Base-by-base conservation (phyloP, 179 eudicot species). In the Silene noctiflora region DNA sequence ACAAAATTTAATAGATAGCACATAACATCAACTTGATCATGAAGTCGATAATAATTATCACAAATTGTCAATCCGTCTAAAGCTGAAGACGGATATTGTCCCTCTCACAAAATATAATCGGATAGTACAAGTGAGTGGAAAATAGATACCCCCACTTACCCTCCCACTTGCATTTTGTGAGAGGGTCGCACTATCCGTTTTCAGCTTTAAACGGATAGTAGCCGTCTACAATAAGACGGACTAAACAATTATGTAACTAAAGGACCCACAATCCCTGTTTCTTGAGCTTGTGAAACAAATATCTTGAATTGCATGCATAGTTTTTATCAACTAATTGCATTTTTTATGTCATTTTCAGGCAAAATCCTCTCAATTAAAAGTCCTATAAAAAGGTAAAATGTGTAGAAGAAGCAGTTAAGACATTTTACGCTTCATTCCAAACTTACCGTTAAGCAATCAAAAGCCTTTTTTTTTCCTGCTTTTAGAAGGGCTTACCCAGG, bases 221-320 rank as follows among this genome's bases (percentile, higher is more conserved):
- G n/a, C n/a, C n/a, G n/a, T n/a, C n/a, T n/a, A n/a, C n/a, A n/a
- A n/a, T n/a, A n/a, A n/a, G n/a, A n/a, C n/a, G n/a, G n/a, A n/a
- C n/a, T n/a, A n/a, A n/a, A n/a, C 2, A 27, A 55, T 71, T 56
- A 71, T 27, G 55, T n/a, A 71, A 56, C 22, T 3, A 55, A 55
- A 17, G 75, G 75, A 29, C 75, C 75, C 63, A 71, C 75, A 71
- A 12, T 48, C 6, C 14, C 22, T 64, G 67, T 81, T 75, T 69
- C 79, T 81, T 81, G 69, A 70, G 79, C 84, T 81, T 81, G 59
- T 69, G 19, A 44, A 42, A 74, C 79, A 81, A 78, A 61, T 13
- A 42, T 74, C 72, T 33, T 44, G 29, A 27, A 27, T 27, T 35
- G 11, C 39, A 39, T 39, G 46, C 10, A 39, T 39, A 4, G 17